phyloP scores from a whole-genome alignment of 139 green algal genomes.

The Micromonas commoda region DNA sequence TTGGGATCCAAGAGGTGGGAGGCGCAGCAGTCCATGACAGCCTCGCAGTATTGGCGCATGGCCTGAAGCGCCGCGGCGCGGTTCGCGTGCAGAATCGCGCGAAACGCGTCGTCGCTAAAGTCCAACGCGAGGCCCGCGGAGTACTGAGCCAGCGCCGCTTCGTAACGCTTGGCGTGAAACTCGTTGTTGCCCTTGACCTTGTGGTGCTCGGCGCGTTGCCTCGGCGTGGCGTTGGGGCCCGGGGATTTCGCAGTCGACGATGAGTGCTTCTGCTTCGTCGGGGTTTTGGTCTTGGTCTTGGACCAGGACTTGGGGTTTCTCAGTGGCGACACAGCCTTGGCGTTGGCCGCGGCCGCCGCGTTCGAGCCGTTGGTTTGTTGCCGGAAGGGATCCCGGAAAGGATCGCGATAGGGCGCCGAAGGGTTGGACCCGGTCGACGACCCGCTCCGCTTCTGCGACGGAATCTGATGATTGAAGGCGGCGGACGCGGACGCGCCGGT shows the following conservation, averaged over 20 bases:
- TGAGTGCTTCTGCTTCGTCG: too few species aligned
- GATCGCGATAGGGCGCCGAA: too few species aligned
- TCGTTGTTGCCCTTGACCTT: constrained; percentile 13
- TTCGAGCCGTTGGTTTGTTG: background rate
- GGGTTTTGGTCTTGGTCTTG: too few species aligned
- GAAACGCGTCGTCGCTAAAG: constrained; percentile 11
- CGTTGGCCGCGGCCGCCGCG: too few species aligned
- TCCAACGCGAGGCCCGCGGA: background rate
- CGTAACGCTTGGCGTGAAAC: constrained; percentile 16
- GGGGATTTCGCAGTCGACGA: background rate
- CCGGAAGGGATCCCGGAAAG: too few species aligned
- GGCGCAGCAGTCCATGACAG: constrained; percentile 50
- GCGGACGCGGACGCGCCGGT: too few species aligned
- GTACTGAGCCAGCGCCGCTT: constrained; percentile 2
- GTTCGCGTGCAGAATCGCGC: constrained; percentile 19
- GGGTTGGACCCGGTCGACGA: too few species aligned
- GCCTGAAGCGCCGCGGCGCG: constrained; percentile 30
- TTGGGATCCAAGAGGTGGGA: constrained; percentile 38
- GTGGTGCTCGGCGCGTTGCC: background rate
- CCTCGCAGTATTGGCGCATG: constrained; percentile 42
- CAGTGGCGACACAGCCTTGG: background rate
- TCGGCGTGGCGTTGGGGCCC: background rate
- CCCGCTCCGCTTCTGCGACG: too few species aligned
- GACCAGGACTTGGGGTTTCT: background rate
- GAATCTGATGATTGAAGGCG: too few species aligned